Evolutionary conservation across 2,329 filamentous ascomycete genomes (phyloP), one percentile per base, ranked within the genome.

Genomic region (Cladosporium sp.): DNA sequence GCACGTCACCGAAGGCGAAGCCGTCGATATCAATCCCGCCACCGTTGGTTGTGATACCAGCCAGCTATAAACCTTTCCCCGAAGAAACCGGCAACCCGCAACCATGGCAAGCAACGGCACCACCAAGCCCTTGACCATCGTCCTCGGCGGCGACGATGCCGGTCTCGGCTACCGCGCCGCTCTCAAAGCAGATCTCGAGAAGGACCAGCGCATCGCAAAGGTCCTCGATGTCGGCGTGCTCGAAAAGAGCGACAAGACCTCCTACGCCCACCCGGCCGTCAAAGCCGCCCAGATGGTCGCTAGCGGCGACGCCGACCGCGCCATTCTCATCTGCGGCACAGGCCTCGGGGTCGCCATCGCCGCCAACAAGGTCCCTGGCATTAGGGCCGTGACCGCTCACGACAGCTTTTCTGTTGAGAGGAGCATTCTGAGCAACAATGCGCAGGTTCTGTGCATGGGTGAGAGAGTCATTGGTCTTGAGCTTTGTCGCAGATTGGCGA

Each of bases 381-480:
- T 94, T 54, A 77, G 88, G 19, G 89, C 89, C n/a, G 89, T 94
- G 15, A 94, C 88, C 4, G 89, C 89, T 1, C 89, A 95, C 67
- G 89, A 94, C 66, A 84, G 83, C 57, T 95, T 91, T 74, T 84
- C 79, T 50, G 87, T 94, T 5, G 88, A 94, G 76, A 74, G 88
- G 43, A 83, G 85, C 16, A 79, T 94, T 9, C 71, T 92, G 62
- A 89, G 85, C 72, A 94, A 94, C 68, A 84, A 94, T 66, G 87
- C 88, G 3, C 88, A 95, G 71, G 88, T 94, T 27, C 72, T 94
- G 54, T 94, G 89, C 66, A 84, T 94, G 76, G 88, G 88, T 0
- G 85, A 94, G 77, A 74, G 88, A 18, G 88, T 94, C 0, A 79
- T 94, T 38, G 88, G 89, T 0, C 67, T 93, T 41, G 89, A 94